Percentiles rank a stretch among this genome's conserved stretches.
Evolutionary conservation across 2,329 filamentous ascomycete species (phyloP).

Genomic region (Immersiporthe knoxdaviesiana): DNA sequence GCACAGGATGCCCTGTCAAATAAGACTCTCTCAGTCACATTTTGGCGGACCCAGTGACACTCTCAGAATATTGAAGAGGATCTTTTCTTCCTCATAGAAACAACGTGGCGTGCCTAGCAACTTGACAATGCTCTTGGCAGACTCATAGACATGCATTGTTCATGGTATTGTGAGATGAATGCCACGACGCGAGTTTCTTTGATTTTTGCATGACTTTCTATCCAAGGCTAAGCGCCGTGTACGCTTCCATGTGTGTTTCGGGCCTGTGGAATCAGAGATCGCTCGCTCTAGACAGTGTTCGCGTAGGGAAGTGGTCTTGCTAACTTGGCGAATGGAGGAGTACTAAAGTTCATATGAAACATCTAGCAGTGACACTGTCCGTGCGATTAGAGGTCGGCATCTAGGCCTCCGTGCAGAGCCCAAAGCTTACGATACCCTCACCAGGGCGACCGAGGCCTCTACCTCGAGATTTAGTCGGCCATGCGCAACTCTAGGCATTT

Average conservation of each 20-base stretch:
- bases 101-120: no score
- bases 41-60: not conserved
- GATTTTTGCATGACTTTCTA: not conserved
- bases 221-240: no score
- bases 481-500: constrained; percentile 41
- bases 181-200: not conserved
- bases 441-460: constrained; percentile 40
- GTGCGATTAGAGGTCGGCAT: no score
- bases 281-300: no score
- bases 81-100: not conserved
- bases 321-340: no score
- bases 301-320: no score
- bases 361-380: no score
- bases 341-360: no score
- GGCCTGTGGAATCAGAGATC: no score
- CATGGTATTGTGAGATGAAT: not conserved
- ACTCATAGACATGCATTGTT: not conserved
- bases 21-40: no score
- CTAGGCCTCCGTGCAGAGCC: no score
- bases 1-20: not conserved
- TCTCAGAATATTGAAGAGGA: not conserved
- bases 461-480: constrained; percentile 39
- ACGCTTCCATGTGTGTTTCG: no score
- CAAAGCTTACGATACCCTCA: constrained; percentile 34
- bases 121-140: not conserved